Base-by-base conservation (phyloP, 2,329 filamentous ascomycete genomes). In the Calonectria crousiana region DNA sequence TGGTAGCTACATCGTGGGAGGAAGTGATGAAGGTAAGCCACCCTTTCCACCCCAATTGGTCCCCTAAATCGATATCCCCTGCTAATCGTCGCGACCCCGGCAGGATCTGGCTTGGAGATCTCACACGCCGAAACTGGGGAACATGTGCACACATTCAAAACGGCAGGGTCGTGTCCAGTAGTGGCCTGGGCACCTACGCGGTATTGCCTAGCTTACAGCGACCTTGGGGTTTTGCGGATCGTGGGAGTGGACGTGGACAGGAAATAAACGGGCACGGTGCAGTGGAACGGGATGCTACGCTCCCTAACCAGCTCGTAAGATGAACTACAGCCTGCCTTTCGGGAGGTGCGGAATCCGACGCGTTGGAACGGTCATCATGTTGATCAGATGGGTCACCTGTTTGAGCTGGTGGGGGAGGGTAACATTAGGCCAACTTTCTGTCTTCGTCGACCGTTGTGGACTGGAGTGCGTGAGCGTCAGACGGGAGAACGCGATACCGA, bases 171-270 rank as follows among this genome's bases (percentile, higher is more conserved):
- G 16, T 92, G 90, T 69, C 90, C 92, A 1, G 89, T 94, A 14
- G 93, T 95, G 10, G 90, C 93, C 3, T 96, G 94, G 94, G 93
- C 95, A 76, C 94, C 94, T 3, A 92, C 90, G 52, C 89, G 92
- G 71, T 96, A 96, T 82, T 92, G 90, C 77, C 84, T 96, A 73
- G 94, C 94, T 2, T 95, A 95, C 82, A 91, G 91, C 67, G 94
- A 96, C 80, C 84, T 91, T 44, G 93, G 93, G 0, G 89, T 89
- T 66, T 84, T 96, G 72, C 92, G 93, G 79, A 94, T 95, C 72
- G 87, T 95, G 62, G 93, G 92, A 14, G 85, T 90, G 47, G 90
- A 91, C 77, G 88, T 82, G 49, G 85, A 86, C 52, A 83, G 84
- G 68, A 85, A 85, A 75, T 85, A 80, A 77, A 20, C 11, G 9